Evolutionary conservation across 306 rosid species (phyloP).

Genomic region (Prunus armeniaca): DNA sequence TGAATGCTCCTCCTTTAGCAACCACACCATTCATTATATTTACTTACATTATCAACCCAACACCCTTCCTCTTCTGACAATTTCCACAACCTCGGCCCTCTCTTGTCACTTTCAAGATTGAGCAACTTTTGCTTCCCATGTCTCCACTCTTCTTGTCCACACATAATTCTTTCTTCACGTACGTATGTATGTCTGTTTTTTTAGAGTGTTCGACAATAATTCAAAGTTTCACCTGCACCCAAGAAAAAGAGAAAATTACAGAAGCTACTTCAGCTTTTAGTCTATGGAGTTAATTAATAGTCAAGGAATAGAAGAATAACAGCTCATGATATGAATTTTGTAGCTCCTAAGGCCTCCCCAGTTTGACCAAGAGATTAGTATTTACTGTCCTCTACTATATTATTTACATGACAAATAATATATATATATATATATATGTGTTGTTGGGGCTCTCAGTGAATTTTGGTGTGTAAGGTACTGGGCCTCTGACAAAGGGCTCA

Average conservation of each 20-base stretch:
- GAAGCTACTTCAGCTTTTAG: no score
- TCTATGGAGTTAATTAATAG: no score
- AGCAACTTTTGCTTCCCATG: not conserved
- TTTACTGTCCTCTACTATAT: not conserved
- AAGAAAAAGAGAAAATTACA: not conserved
- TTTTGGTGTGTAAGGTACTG: not conserved
- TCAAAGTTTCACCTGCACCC: not conserved
- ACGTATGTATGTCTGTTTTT: not conserved
- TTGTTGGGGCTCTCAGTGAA: not conserved
- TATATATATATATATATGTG: no score
- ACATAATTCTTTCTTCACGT: not conserved
- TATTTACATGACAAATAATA: no score
- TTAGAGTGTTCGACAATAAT: no score
- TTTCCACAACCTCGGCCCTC: not conserved
- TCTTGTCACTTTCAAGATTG: conserved; percentile 7
- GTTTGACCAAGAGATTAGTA: not conserved
- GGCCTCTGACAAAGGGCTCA: not conserved
- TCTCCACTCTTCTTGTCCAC: not conserved
- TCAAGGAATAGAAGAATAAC: no score
- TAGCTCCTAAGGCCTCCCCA: not conserved
- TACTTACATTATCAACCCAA: not conserved
- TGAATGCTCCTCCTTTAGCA: not conserved
- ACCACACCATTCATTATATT: not conserved
- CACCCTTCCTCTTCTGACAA: not conserved
- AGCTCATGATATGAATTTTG: no score